Base-by-base conservation (phyloP, 1,139 yeast species). In the Saccharomyces hybrid region DNA sequence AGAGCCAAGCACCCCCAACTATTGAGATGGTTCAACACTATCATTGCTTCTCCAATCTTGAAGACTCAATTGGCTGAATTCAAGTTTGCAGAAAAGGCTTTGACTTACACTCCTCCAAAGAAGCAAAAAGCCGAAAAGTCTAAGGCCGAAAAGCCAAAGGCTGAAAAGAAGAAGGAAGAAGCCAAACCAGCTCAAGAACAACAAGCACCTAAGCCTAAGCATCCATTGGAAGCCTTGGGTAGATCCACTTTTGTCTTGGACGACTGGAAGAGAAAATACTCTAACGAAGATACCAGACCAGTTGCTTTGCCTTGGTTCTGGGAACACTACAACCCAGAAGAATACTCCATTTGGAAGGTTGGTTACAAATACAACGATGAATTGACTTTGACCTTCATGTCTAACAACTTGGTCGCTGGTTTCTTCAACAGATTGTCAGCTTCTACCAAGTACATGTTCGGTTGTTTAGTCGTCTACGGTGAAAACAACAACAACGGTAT, bases 401-500 rank as follows among this genome's bases (percentile, higher is more conserved):
- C 99, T 67, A 90, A 90, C 86, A 93, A 93, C 86, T 84, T 90
- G 77, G 79, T 93, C 72, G 98, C 98, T 74, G 99, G 99, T 72
- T 93, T 93, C 89, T 89, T 93, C 84, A 85, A 84, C 86, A 88
- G 99, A 81, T 83, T 93, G 72, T 73, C 84, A 61, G 99, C 84
- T 64, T 91, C 98, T 62, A 80, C 88, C 78, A 93, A 93, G 80
- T 93, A 84, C 83, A 75, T 93, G 82, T 93, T 93, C 75, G 99
- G 99, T 72, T 78, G 84, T 72, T 75, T 86, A 78, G 96, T 89
- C 70, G 98, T 93, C 66, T 91, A 88, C 78, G 99, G 99, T 77
- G 97, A 88, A 80, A 89, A 90, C 90, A 91, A 90, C 87, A 81
- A 86, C 85, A 93, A 91, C 78, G 97, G 98, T 80, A 91, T 93